Percentiles rank a stretch among this genome's conserved stretches.
Conservation (phyloP, 163 green algal species). For the Volvox carteri region DNA sequence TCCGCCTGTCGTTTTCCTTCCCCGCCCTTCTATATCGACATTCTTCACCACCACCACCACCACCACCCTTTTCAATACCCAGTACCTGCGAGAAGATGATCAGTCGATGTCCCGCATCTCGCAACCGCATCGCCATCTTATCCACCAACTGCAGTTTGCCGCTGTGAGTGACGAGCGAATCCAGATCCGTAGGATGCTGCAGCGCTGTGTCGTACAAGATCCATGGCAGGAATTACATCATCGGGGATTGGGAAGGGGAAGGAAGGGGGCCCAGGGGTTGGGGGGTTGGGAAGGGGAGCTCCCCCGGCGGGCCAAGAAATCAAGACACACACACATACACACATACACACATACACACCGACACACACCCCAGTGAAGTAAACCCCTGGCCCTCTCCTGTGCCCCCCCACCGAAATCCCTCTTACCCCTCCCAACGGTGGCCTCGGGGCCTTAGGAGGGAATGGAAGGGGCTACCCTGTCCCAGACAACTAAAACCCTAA, state of each 20-base stretch:
- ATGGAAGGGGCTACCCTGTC: too few species aligned
- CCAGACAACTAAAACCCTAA: too few species aligned
- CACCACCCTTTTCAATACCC: not conserved
- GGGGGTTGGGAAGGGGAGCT: not conserved
- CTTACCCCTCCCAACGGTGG: too few species aligned
- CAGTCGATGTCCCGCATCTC: conserved; percentile 68
- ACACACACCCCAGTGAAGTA: not conserved
- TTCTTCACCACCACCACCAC: not conserved
- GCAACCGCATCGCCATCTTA: conserved; percentile 74
- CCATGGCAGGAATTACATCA: not conserved
- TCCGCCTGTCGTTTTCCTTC: not conserved
- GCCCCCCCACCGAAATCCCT: too few species aligned
- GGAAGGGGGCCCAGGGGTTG: not conserved
- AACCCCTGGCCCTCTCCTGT: too few species aligned
- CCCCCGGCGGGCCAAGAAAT: not conserved
- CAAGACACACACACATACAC: not conserved
- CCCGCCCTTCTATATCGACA: not conserved
- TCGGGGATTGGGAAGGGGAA: not conserved
- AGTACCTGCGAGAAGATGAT: conserved; percentile 74
- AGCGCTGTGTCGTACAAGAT: not conserved
- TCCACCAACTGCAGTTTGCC: conserved; percentile 87
- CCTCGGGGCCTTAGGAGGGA: too few species aligned
- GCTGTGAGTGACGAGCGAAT: conserved; percentile 72
- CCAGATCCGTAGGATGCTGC: conserved; percentile 37
- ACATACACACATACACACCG: not conserved